Conservation (phyloP, 352 stramenopile species). For the Achlya hypogyna region DNA sequence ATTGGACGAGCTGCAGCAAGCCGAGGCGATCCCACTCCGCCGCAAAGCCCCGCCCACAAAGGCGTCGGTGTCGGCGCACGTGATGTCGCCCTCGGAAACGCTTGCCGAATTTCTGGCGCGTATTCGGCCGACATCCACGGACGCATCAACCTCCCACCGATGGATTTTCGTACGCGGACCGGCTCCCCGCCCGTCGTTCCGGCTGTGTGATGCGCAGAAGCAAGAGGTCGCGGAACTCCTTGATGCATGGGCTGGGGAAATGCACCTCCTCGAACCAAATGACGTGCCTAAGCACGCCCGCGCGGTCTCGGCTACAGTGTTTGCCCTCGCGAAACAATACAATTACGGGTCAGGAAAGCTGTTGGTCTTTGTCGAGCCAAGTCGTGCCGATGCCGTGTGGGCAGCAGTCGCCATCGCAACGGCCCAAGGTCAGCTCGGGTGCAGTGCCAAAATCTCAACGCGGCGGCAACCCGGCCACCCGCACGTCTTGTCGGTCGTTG, state of each 20-base stretch:
- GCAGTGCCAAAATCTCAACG: conserved; percentile 10
- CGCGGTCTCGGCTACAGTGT: conserved; percentile 14
- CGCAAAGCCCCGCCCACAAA: background rate
- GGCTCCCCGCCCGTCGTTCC: background rate
- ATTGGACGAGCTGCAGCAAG: conserved; percentile 1
- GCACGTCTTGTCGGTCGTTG: conserved; percentile 6
- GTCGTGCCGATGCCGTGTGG: conserved; percentile 2
- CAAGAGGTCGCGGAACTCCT: background rate
- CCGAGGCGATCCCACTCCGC: background rate
- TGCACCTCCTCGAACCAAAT: background rate
- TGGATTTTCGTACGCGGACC: conserved; percentile 8
- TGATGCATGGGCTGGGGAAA: background rate
- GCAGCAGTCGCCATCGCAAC: background rate
- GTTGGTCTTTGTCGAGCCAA: background rate
- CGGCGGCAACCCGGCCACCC: background rate
- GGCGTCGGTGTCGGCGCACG: background rate
- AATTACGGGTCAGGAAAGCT: conserved; percentile 21
- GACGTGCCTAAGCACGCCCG: background rate
- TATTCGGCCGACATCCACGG: background rate
- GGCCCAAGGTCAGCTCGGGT: conserved; percentile 12
- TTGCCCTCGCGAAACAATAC: conserved; percentile 18
- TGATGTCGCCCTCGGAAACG: background rate
- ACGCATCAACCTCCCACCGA: background rate
- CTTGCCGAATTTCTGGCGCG: background rate
- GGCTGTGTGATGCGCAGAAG: background rate